Base-by-base conservation (phyloP, 768 basidiomycete species). In the Lentinula boryana region DNA sequence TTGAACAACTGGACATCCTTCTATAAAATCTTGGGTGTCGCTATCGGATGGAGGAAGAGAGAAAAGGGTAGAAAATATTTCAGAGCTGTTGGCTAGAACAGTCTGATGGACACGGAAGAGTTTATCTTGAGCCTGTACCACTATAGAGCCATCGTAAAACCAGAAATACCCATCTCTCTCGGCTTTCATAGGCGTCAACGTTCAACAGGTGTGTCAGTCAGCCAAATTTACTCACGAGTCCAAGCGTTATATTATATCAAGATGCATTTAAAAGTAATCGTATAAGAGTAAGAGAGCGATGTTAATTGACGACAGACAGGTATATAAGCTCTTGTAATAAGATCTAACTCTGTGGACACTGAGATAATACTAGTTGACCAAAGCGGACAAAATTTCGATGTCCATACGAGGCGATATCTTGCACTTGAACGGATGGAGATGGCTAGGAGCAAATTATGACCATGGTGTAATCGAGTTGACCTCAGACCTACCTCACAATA, bases 11-110 rank as follows among this genome's bases (percentile, higher is more conserved):
- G 75, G 78, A 60, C 82, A 84, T 4, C 77, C 79, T 12, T 85
- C 83, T 8, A 82, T 63, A 64, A 67, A 72, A 43, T 74, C 68
- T 46, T 75, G 71, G 6, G 69, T 73, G 0, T 69, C 66, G 5
- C 27, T 36, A 27, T 51, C 63, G 9, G 84, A 84, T 62, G 81
- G 83, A 10, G 85, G 86, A 7, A 89, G 65, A 3, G 76, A 75
- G 64, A 89, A 84, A 54, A 88, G 72, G 62, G 83, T 85, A 15
- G 78, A 76, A 63, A 89, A 89, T 1, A 89, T 75, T 43, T 88
- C 85, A 0, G 86, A 87, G 64, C 89, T 85, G 56, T 74, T 75
- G 4, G 75, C 71, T 0, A 80, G 68, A 18, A 80, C 76, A 16
- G 79, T 78, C 56, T 78, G 77, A 62, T 81, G 79, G 0, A 81